phyloP scores from a whole-genome alignment of 202 grass and related monocot genomes.

The Saccharum hybrid region DNA sequence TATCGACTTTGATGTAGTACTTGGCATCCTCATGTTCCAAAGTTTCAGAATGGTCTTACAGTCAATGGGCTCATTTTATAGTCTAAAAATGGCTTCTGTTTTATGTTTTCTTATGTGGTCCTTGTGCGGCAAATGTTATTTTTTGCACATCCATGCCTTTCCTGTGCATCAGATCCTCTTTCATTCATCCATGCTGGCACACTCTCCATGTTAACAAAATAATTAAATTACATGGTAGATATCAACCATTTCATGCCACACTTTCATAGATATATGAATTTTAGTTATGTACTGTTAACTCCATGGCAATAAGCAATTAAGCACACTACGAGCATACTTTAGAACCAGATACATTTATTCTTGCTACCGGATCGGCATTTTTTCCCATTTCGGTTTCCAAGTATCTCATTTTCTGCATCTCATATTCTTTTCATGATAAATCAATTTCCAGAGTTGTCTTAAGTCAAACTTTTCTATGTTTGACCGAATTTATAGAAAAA shows the following conservation, averaged over 20 bases:
- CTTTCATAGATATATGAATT: background rate
- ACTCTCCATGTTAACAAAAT: background rate
- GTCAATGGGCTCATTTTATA: background rate
- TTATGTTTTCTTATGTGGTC: slow-evolving; percentile 4
- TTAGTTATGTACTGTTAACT: background rate
- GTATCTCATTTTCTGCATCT: background rate
- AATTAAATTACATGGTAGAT: background rate
- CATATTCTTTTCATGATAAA: slow-evolving; percentile 1
- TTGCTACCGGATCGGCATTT: background rate
- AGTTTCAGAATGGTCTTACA: background rate
- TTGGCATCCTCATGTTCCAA: background rate
- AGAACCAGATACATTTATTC: background rate
- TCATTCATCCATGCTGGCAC: background rate
- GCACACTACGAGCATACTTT: background rate
- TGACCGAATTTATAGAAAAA: background rate
- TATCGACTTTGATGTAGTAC: slow-evolving; percentile 20
- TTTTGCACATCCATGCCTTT: slow-evolving; percentile 4
- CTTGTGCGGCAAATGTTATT: background rate
- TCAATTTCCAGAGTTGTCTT: background rate
- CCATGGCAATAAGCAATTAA: background rate
- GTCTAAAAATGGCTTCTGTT: background rate
- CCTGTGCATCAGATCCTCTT: background rate
- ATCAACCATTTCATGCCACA: background rate
- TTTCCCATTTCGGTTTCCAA: background rate
- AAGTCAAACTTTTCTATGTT: slow-evolving; percentile 1